phyloP scores from a whole-genome alignment of 2,329 filamentous ascomycete species.

The Bretziella fagacearum region DNA sequence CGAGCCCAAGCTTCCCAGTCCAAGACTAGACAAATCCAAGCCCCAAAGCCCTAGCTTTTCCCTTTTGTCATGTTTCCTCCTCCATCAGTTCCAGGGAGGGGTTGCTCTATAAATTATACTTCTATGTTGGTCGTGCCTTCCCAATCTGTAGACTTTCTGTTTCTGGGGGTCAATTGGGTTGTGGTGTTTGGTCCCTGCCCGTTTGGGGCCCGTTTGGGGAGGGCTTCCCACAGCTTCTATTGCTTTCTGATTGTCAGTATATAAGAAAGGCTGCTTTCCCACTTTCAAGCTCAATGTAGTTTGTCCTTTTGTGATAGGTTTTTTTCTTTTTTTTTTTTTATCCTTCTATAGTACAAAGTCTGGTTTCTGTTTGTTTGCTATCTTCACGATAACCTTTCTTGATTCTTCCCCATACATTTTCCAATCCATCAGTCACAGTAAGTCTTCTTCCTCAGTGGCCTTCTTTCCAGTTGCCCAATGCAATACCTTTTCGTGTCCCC shows the following conservation, averaged over 20 bases:
- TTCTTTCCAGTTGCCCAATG: not conserved
- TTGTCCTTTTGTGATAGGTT: not conserved
- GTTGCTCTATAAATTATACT: too few species aligned
- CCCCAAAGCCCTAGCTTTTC: too few species aligned
- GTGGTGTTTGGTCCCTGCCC: not conserved
- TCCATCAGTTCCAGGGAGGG: too few species aligned
- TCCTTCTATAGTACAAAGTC: not conserved
- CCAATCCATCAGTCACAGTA: slow-evolving; percentile 1
- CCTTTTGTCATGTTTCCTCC: too few species aligned
- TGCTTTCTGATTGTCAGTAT: not conserved
- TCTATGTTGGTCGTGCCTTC: too few species aligned
- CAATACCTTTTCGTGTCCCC: not conserved
- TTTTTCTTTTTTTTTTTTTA: slow-evolving; percentile 4
- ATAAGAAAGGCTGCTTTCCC: not conserved
- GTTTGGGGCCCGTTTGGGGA: not conserved
- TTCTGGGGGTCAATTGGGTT: not conserved
- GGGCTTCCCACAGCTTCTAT: not conserved
- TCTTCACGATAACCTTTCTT: slow-evolving; percentile 1
- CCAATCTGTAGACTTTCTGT: not conserved
- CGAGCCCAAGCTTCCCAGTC: too few species aligned
- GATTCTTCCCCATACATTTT: not conserved
- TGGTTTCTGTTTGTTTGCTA: slow-evolving; percentile 2
- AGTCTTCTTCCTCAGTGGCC: not conserved
- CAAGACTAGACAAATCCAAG: too few species aligned
- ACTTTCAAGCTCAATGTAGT: not conserved